Percentiles rank a stretch among this genome's conserved stretches.
These are phyloP conservation scores for Asterionellopsis glacialis DNA, from an alignment of 108 stramenopile species.

Conservation along the genomic window DNA sequence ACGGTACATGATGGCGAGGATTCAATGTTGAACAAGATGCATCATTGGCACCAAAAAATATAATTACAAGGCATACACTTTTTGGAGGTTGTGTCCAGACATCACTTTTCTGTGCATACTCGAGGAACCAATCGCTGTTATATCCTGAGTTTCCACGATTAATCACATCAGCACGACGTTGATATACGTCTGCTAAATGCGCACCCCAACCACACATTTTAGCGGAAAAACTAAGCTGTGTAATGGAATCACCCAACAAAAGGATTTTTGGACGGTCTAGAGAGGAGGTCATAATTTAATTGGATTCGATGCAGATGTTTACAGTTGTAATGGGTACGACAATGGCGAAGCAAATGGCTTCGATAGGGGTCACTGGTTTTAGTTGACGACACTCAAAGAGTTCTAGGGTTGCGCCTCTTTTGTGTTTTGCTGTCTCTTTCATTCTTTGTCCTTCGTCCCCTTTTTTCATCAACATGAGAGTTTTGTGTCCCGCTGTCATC, in stretches of 20 bases:
- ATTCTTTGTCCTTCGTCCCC: too few relatives aligned
- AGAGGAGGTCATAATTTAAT: background rate
- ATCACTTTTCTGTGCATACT: conserved; percentile 16
- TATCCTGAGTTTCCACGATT: conserved; percentile 84
- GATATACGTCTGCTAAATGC: conserved; percentile 62
- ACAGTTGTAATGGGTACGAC: background rate
- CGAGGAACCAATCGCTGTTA: conserved; percentile 62
- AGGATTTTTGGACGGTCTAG: conserved; percentile 41
- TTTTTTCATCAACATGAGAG: too few relatives aligned
- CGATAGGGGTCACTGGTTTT: too few relatives aligned
- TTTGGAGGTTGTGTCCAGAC: conserved; percentile 5
- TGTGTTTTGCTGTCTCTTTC: too few relatives aligned
- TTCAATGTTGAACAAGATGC: conserved; percentile 37
- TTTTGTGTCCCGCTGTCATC: too few relatives aligned
- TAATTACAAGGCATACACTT: conserved; percentile 27
- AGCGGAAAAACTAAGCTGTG: conserved; percentile 41
- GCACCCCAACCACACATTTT: conserved; percentile 55
- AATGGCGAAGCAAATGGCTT: too few relatives aligned
- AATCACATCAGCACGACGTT: conserved; percentile 69
- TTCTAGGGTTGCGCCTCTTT: too few relatives aligned
- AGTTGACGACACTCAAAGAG: too few relatives aligned
- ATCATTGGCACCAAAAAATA: conserved; percentile 85
- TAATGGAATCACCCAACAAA: conserved; percentile 79
- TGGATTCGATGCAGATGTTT: background rate
- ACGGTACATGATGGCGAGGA: conserved; percentile 62